Evolutionary conservation across 805 yeast species (phyloP).

Genomic region (Starmerella floricola): DNA sequence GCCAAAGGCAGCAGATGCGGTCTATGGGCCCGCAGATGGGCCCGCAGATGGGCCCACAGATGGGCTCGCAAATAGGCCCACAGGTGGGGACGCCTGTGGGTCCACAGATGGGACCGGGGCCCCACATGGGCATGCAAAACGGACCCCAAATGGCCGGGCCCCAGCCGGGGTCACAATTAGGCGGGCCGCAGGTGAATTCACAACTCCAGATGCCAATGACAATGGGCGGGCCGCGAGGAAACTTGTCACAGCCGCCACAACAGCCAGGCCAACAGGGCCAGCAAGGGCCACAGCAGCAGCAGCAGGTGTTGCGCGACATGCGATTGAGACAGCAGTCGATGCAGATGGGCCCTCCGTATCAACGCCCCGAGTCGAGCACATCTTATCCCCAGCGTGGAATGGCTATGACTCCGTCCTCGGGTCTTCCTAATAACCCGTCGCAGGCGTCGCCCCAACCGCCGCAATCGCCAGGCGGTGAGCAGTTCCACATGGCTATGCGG

Average conservation of each 20-base stretch:
- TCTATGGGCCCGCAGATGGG: too few relatives aligned
- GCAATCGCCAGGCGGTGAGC: background rate
- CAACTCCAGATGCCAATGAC: too few relatives aligned
- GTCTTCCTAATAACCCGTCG: background rate
- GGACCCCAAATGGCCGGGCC: too few relatives aligned
- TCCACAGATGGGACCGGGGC: slow-evolving; percentile 6
- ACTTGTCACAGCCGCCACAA: background rate
- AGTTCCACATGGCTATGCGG: background rate
- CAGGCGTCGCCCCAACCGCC: background rate
- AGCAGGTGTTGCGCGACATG: slow-evolving; percentile 23
- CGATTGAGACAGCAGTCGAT: slow-evolving; percentile 10
- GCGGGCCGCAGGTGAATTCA: too few relatives aligned
- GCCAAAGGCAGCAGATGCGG: too few relatives aligned
- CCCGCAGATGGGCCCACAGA: slow-evolving; percentile 5
- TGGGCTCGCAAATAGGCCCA: slow-evolving; percentile 3
- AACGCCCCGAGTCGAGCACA: too few relatives aligned
- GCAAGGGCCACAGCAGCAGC: slow-evolving; percentile 6
- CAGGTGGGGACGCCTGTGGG: slow-evolving; percentile 2
- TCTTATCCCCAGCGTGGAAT: too few relatives aligned
- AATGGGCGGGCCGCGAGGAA: too few relatives aligned
- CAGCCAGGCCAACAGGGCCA: background rate
- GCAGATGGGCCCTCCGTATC: too few relatives aligned
- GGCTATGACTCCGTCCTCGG: too few relatives aligned
- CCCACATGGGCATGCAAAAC: slow-evolving; percentile 3
- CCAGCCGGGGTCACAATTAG: background rate